Percentiles rank a stretch among this genome's conserved stretches.
Conservation (phyloP, 495 filamentous ascomycete genomes). For the Cercophora scortea region DNA sequence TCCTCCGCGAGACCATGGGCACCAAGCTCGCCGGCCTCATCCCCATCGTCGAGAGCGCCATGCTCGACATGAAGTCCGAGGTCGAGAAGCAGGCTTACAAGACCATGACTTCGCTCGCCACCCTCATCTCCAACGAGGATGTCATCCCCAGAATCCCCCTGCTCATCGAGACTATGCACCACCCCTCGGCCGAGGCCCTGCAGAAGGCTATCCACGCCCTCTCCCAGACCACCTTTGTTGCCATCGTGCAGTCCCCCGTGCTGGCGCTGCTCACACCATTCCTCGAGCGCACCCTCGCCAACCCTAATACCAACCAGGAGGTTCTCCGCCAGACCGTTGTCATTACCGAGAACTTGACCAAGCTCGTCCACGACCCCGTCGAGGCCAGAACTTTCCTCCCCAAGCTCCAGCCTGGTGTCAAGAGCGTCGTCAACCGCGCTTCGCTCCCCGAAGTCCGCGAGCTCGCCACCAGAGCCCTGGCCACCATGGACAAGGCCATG, state of each 20-base stretch:
- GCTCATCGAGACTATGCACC: conserved; percentile 89
- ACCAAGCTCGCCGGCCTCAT: conserved; percentile 85
- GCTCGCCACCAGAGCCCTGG: conserved; percentile 72
- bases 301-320: conserved; percentile 84
- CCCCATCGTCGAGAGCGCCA: conserved; percentile 82
- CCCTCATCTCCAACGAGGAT: conserved; percentile 93
- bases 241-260: conserved; percentile 94
- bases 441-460: conserved; percentile 93
- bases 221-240: conserved; percentile 97
- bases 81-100: conserved; percentile 81
- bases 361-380: conserved; percentile 94
- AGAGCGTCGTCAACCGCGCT: conserved; percentile 76
- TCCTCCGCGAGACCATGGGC: conserved; percentile 86
- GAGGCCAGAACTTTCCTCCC: conserved; percentile 95
- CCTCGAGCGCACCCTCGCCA: conserved; percentile 86
- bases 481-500: conserved; percentile 94
- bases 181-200: conserved; percentile 79
- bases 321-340: conserved; percentile 92
- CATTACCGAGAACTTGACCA: conserved; percentile 98
- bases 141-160: conserved; percentile 88
- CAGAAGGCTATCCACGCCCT: conserved; percentile 95
- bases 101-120: conserved; percentile 85
- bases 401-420: conserved; percentile 89
- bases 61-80: conserved; percentile 93
- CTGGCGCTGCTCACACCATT: conserved; percentile 95